These are phyloP conservation scores for Fonsecaea pedrosoi DNA, from an alignment of 2,329 filamentous ascomycete genomes.

Conservation along the genomic window DNA sequence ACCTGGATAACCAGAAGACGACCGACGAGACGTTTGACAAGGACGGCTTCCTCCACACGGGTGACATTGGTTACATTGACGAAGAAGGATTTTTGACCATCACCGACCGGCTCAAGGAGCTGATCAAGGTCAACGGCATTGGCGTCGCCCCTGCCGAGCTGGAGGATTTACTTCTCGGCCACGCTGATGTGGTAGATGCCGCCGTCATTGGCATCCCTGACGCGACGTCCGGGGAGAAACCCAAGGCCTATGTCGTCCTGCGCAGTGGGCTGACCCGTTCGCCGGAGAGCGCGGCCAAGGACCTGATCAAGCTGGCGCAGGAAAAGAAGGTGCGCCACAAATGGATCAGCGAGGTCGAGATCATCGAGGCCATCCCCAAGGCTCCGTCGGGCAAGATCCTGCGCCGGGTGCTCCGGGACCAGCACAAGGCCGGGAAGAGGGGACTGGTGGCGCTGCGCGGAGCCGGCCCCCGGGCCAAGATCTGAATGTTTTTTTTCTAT, in stretches of 20 bases:
- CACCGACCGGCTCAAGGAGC: conserved; percentile 74
- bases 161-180: conserved; percentile 54
- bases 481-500: no score
- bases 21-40: conserved; percentile 73
- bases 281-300: not conserved
- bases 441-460: no score
- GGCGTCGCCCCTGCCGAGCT: conserved; percentile 57
- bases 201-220: conserved; percentile 55
- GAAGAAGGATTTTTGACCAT: conserved; percentile 67
- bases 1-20: conserved; percentile 74
- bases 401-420: conserved; percentile 41
- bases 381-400: conserved; percentile 60
- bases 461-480: no score
- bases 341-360: conserved; percentile 52
- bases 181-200: conserved; percentile 54
- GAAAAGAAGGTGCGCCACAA: conserved; percentile 49
- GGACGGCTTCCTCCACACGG: conserved; percentile 64
- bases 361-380: conserved; percentile 58
- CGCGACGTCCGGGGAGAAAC: conserved; percentile 44
- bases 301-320: conserved; percentile 43
- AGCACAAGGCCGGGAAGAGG: no score
- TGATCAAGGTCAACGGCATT: conserved; percentile 60
- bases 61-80: conserved; percentile 69
- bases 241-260: conserved; percentile 54
- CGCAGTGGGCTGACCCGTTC: not conserved